Base-by-base conservation (phyloP, 2,329 filamentous ascomycete species). In the Botrytis galanthina region DNA sequence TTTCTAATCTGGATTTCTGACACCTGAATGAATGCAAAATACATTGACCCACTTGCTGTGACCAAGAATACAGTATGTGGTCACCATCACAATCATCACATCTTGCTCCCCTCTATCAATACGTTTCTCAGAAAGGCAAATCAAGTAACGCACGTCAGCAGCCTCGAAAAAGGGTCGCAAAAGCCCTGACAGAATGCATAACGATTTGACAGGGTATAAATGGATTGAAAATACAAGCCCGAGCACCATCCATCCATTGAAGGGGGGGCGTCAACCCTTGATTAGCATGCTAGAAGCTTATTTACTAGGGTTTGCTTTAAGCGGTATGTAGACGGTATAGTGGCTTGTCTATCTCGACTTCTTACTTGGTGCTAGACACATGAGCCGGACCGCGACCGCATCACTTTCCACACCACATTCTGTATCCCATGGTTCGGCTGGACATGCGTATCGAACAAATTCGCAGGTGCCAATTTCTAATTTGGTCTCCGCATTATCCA, bases 341-440 rank as follows among this genome's bases (percentile, higher is more conserved):
- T 74, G 54, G 46, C 77, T 75, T 75, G 74, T 77, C 74, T 74
- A 64, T 61, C 75, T 75, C 59, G 76, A 76, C 72, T 75, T 78
- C 70, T 75, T 71, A 78, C 76, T 80, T 74, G 78, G 74, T 77
- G 76, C 74, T 70, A 70, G 44, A 57, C 59, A 81, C 75, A 80
- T 80, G 79, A 80, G 82, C 83, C 83, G 83, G 83, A 81, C 83
- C 82, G 82, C 82, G 82, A 83, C 83, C 83, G 83, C 83, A 83
- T 81, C 80, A 82, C 81, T 83, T 82, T 82, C 64, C 48, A 68
- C 35, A 39, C 48, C 64, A 37, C 51, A 48, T 54, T 68, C n/a
- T 68, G 48, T 68, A 54, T 68, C 64, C 82, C 81, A 81, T 81
- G 81, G 79, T 81, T 81, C 80, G 80, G 80, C 81, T 81, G 78